Evolutionary conservation across 352 stramenopile genomes (phyloP).

Genomic region (Globisporangium camurandrum): DNA sequence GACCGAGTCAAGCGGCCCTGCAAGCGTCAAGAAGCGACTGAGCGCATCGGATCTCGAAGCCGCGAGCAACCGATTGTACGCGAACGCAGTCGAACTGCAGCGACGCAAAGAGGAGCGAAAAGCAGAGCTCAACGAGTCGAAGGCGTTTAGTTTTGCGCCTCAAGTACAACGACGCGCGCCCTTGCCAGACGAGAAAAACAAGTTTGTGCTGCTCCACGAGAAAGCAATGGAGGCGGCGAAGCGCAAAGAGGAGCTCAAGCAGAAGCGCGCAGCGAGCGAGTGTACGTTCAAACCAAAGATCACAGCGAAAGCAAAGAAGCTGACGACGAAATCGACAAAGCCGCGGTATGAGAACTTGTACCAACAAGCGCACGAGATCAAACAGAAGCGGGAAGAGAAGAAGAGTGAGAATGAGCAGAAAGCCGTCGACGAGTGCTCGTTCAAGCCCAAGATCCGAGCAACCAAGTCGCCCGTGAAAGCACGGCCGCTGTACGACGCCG

Average conservation of each 20-base stretch:
- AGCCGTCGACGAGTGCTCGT: slow-evolving; percentile 56
- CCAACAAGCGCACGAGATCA: slow-evolving; percentile 51
- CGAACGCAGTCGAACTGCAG: slow-evolving; percentile 50
- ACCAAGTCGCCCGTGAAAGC: slow-evolving; percentile 49
- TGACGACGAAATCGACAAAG: slow-evolving; percentile 22
- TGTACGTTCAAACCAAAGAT: slow-evolving; percentile 68
- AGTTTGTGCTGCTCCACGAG: slow-evolving; percentile 43
- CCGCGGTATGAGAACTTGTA: slow-evolving; percentile 76
- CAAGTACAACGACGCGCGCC: slow-evolving; percentile 47
- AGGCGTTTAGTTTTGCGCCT: slow-evolving; percentile 46
- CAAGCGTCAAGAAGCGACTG: slow-evolving; percentile 43
- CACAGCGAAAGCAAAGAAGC: slow-evolving; percentile 48
- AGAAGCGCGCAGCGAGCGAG: slow-evolving; percentile 37
- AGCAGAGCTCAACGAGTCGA: slow-evolving; percentile 42
- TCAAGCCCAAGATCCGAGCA: slow-evolving; percentile 69
- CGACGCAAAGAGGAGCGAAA: slow-evolving; percentile 44
- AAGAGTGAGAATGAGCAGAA: slow-evolving; percentile 45
- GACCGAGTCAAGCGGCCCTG: slow-evolving; percentile 9
- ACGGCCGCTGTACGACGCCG: slow-evolving; percentile 59
- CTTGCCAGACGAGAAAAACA: slow-evolving; percentile 22
- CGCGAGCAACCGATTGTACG: slow-evolving; percentile 52
- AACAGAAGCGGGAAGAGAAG: slow-evolving; percentile 65
- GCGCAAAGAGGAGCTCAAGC: slow-evolving; percentile 48
- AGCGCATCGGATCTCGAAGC: slow-evolving; percentile 43
- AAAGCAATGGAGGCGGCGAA: slow-evolving; percentile 42